These are phyloP conservation scores for Dendrocalamus sinicus DNA, from an alignment of 176 grass and related monocot species.

Conservation along the genomic window DNA sequence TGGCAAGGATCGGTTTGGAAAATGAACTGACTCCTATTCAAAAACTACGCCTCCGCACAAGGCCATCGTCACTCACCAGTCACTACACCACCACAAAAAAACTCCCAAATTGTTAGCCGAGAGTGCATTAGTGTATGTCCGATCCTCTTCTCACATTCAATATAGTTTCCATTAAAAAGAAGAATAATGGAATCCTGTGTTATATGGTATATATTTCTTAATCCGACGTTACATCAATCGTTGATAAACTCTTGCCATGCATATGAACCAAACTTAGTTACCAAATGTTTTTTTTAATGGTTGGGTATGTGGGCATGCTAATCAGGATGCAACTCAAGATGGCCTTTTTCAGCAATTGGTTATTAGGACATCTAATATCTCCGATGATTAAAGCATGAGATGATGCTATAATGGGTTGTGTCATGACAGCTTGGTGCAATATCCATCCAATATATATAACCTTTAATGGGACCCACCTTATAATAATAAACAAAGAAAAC, in stretches of 20 bases:
- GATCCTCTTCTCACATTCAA: neutral
- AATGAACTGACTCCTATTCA: neutral
- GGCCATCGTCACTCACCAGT: too few species aligned
- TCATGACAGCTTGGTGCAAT: too few species aligned
- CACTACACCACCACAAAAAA: neutral
- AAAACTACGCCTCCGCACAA: neutral
- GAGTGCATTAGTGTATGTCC: neutral
- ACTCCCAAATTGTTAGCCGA: neutral
- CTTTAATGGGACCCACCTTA: too few species aligned
- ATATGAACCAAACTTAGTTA: too few species aligned
- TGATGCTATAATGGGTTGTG: too few species aligned
- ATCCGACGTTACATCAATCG: too few species aligned
- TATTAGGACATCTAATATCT: neutral
- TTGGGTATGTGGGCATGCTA: too few species aligned
- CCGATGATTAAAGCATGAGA: neutral
- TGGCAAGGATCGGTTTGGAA: constrained; percentile 18
- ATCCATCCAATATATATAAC: too few species aligned
- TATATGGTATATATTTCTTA: too few species aligned
- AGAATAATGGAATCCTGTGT: too few species aligned
- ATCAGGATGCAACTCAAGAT: neutral
- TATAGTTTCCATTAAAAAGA: neutral
- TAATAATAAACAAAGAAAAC: neutral
- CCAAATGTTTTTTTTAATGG: too few species aligned
- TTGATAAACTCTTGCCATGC: too few species aligned
- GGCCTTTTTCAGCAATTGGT: neutral